A percentile compares a stretch with the other conserved stretches of the same genome.
Conservation (phyloP, 345 rosid species). For the Turnera subulata region DNA sequence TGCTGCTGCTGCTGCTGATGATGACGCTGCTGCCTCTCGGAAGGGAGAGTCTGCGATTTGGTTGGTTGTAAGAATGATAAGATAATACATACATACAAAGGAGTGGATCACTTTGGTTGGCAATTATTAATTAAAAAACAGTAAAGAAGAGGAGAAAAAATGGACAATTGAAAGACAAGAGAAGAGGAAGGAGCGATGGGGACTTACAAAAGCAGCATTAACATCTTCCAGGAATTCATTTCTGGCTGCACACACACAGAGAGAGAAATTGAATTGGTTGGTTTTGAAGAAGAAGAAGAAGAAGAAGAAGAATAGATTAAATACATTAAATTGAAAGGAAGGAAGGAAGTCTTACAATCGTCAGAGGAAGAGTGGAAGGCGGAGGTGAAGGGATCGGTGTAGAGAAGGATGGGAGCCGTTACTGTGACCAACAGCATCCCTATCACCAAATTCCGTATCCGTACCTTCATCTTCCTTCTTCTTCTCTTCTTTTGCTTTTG, state of each 20-base stretch:
- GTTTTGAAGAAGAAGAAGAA: constrained; percentile 4
- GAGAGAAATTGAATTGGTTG: background rate
- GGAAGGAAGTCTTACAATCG: background rate
- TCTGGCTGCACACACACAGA: constrained; percentile 40
- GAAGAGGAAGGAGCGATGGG: background rate
- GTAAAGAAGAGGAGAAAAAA: constrained; percentile 23
- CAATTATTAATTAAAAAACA: too few relatives aligned
- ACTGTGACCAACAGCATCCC: constrained; percentile 62
- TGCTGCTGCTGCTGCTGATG: constrained; percentile 43
- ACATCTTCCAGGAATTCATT: constrained; percentile 69
- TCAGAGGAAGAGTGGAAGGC: constrained; percentile 45
- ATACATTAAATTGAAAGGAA: background rate
- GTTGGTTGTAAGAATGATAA: too few relatives aligned
- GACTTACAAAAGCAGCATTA: constrained; percentile 56
- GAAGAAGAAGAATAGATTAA: background rate
- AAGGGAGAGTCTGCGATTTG: constrained; percentile 52
- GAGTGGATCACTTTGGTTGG: too few relatives aligned
- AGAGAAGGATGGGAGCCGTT: constrained; percentile 71
- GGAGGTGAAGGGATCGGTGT: constrained; percentile 51
- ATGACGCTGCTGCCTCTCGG: constrained; percentile 31
- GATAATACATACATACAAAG: too few relatives aligned
- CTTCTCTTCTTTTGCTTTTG: constrained; percentile 60
- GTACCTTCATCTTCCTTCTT: constrained; percentile 48
- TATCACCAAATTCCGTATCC: constrained; percentile 66
- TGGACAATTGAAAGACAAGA: background rate